Conservation (phyloP, 2,329 filamentous ascomycete genomes). For the Aphanocladium album region DNA sequence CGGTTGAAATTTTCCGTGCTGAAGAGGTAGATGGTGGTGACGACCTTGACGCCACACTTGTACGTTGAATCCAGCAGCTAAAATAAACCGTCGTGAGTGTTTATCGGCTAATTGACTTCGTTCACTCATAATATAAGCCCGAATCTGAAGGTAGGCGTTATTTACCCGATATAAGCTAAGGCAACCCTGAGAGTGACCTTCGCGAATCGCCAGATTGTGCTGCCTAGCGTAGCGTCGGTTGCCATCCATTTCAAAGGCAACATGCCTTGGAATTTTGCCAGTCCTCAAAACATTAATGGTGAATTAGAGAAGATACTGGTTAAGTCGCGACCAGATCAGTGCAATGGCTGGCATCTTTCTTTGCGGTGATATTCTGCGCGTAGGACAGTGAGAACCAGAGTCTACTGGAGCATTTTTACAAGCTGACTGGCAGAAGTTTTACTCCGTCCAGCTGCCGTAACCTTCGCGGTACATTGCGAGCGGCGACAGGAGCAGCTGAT, state of each 20-base stretch:
- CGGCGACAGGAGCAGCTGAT: not conserved
- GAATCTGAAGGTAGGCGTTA: constrained; percentile 7
- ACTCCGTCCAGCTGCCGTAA: not conserved
- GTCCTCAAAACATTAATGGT: not conserved
- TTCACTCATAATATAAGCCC: not conserved
- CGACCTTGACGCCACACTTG: constrained; percentile 82
- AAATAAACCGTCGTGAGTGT: not conserved
- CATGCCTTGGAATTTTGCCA: not conserved
- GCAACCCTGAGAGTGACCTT: constrained; percentile 85
- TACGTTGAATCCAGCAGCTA: constrained; percentile 88
- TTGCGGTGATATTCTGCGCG: not conserved
- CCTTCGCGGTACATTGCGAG: not conserved
- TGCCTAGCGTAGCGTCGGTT: constrained; percentile 80
- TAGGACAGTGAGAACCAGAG: not conserved
- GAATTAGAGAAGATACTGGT: not conserved
- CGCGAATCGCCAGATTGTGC: constrained; percentile 82
- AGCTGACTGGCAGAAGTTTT: not conserved
- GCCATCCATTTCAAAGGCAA: constrained; percentile 54
- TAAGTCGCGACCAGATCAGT: not conserved
- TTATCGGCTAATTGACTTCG: not conserved
- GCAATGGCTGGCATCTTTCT: not conserved
- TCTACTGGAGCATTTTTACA: not conserved
- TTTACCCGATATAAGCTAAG: constrained; percentile 76
- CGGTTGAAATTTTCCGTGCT: constrained; percentile 95
- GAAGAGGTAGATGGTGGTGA: constrained; percentile 91